Percentiles rank a stretch among this genome's conserved stretches.
These are phyloP conservation scores for Funneliformis caledonium DNA, from an alignment of 371 early-diverging fungal genomes.

Conservation along the genomic window DNA sequence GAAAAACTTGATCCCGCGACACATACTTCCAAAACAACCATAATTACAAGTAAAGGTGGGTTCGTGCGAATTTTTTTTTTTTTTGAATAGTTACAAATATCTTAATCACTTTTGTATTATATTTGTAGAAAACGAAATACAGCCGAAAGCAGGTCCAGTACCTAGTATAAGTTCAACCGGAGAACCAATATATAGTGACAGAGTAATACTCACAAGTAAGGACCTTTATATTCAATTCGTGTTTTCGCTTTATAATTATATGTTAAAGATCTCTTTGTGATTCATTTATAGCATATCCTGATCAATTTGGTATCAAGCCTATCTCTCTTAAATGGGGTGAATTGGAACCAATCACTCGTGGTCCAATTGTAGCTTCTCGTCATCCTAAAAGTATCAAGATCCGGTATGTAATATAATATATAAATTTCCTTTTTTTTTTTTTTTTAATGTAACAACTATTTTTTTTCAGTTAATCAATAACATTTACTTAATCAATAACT, in stretches of 20 bases:
- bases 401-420: constrained; percentile 52
- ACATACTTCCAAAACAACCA: not conserved
- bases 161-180: not conserved
- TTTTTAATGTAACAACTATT: not conserved
- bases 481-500: no score
- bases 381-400: constrained; percentile 77
- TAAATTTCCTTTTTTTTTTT: no score
- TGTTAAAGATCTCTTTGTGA: not conserved
- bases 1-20: not conserved
- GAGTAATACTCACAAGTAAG: not conserved
- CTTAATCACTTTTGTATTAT: not conserved
- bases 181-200: not conserved
- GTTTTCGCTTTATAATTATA: not conserved
- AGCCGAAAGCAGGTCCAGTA: not conserved
- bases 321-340: constrained; percentile 87
- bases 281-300: constrained; percentile 71
- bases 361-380: constrained; percentile 89
- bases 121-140: not conserved
- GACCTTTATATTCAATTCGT: not conserved
- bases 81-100: not conserved
- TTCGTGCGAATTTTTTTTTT: not conserved
- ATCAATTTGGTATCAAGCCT: constrained; percentile 86
- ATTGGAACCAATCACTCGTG: constrained; percentile 72
- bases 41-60: not conserved
- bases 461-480: no score